These are phyloP conservation scores for Amanita pseudoporphyria DNA, from an alignment of 768 basidiomycete genomes.

Conservation along the genomic window DNA sequence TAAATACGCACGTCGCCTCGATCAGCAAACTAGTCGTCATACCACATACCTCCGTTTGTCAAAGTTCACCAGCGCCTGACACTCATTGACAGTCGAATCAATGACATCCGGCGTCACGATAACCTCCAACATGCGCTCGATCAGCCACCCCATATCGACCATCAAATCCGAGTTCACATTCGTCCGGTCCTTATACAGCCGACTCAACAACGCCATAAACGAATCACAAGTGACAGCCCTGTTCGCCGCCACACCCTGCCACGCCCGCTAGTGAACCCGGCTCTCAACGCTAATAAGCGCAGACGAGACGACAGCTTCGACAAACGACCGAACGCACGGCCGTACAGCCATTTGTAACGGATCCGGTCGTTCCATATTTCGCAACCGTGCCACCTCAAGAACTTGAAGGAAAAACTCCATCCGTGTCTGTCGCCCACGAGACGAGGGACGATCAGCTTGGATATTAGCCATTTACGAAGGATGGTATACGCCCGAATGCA, in stretches of 20 bases:
- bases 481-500: conserved; percentile 70
- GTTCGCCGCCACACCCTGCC: conserved; percentile 60
- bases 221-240: conserved; percentile 59
- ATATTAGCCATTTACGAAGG: conserved; percentile 71
- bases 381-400: conserved; percentile 63
- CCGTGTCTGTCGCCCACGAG: conserved; percentile 53
- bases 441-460: conserved; percentile 54
- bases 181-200: conserved; percentile 31
- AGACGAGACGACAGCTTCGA: conserved; percentile 65
- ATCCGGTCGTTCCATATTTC: conserved; percentile 36
- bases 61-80: conserved; percentile 60
- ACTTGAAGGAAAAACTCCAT: conserved; percentile 67
- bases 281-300: conserved; percentile 73
- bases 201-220: conserved; percentile 43
- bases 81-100: conserved; percentile 42
- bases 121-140: conserved; percentile 76
- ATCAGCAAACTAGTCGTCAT: conserved; percentile 13
- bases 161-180: conserved; percentile 34
- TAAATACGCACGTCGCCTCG: conserved; percentile 6
- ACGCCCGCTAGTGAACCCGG: conserved; percentile 64
- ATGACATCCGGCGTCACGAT: conserved; percentile 66
- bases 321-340: conserved; percentile 69
- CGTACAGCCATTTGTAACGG: conserved; percentile 36
- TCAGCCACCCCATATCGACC: conserved; percentile 73
- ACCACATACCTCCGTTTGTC: conserved; percentile 71